Conservation (phyloP, 352 stramenopile species). For the Phytopythium delawarense region DNA sequence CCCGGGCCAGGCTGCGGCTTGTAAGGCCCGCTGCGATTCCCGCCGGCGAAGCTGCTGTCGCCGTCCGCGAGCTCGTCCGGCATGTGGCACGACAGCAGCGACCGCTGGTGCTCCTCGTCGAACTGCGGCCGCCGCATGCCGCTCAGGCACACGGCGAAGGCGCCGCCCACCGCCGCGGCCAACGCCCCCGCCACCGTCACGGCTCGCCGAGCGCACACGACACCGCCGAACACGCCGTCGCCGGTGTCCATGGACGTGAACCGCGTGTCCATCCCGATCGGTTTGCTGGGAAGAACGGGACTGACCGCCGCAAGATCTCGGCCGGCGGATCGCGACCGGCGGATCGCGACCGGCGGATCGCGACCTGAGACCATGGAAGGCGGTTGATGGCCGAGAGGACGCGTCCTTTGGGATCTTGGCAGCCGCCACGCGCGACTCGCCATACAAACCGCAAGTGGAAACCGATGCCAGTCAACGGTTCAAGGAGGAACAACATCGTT, state of each 20-base stretch:
- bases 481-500: background rate
- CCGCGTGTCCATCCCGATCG: slow-evolving; percentile 17
- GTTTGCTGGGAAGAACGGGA: background rate
- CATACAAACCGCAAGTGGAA: slow-evolving; percentile 3
- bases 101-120: slow-evolving; percentile 65
- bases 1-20: background rate
- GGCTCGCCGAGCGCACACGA: slow-evolving; percentile 15
- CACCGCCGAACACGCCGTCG: slow-evolving; percentile 8
- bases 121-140: slow-evolving; percentile 53
- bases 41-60: slow-evolving; percentile 12
- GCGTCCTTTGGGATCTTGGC: background rate
- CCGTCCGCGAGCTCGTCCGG: slow-evolving; percentile 35
- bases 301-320: background rate
- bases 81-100: slow-evolving; percentile 51
- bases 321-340: background rate
- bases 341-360: background rate
- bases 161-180: slow-evolving; percentile 20
- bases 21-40: background rate
- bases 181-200: slow-evolving; percentile 21
- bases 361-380: background rate
- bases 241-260: slow-evolving; percentile 34
- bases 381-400: background rate
- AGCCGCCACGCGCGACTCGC: background rate
- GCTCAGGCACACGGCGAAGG: slow-evolving; percentile 45
- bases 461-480: background rate